phyloP scores from a whole-genome alignment of 805 yeast genomes.

The Tetrapisispora taiwanensis region DNA sequence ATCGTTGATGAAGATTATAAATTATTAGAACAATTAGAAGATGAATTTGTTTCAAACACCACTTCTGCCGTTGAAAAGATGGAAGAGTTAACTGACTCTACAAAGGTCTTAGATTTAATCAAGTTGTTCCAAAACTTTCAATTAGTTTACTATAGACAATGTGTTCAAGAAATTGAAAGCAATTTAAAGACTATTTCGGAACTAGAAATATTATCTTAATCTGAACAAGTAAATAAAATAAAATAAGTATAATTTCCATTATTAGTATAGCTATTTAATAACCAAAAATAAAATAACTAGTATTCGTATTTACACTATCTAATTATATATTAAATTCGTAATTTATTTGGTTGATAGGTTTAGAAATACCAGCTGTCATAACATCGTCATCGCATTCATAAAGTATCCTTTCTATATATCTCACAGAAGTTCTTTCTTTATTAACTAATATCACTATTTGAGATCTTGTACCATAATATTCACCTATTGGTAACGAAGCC shows the following conservation, averaged over 20 bases:
- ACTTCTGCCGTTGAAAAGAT: conserved; percentile 69
- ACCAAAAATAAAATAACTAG: not conserved
- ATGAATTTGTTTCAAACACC: conserved; percentile 70
- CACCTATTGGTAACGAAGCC: conserved; percentile 34
- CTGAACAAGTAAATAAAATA: not conserved
- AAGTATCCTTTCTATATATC: conserved; percentile 53
- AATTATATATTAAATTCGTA: conserved; percentile 17
- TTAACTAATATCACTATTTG: conserved; percentile 66
- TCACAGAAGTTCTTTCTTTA: conserved; percentile 35
- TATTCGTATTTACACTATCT: too few species aligned
- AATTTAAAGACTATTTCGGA: conserved; percentile 35
- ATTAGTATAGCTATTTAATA: not conserved
- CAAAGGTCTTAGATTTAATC: conserved; percentile 51
- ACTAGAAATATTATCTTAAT: conserved; percentile 9
- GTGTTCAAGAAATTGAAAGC: conserved; percentile 38
- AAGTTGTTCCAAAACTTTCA: conserved; percentile 63
- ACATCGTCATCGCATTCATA: conserved; percentile 38
- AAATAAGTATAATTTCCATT: not conserved
- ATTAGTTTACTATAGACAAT: conserved; percentile 49
- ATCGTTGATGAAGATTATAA: conserved; percentile 28
- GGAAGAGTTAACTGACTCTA: conserved; percentile 61
- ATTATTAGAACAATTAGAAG: conserved; percentile 53
- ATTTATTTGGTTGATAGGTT: conserved; percentile 12
- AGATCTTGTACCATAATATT: conserved; percentile 76
- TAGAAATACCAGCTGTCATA: not conserved